phyloP scores from a whole-genome alignment of 2,329 filamentous ascomycete genomes.

The Alternaria consortialis region DNA sequence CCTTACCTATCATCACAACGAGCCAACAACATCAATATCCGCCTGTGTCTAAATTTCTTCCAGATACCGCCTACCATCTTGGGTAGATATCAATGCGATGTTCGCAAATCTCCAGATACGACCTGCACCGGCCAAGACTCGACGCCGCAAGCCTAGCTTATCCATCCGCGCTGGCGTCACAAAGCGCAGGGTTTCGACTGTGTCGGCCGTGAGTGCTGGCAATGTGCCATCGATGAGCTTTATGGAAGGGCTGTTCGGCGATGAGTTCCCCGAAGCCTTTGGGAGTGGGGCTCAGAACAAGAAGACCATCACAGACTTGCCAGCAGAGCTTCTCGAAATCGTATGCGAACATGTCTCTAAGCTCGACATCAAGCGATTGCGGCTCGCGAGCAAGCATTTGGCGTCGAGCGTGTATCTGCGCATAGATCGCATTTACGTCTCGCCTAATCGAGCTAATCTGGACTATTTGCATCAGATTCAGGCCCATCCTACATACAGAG shows the following conservation, averaged over 20 bases:
- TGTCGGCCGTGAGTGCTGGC: conserved; percentile 22
- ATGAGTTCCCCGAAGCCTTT: conserved; percentile 37
- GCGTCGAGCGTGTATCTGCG: conserved; percentile 35
- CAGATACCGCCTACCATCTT: not conserved
- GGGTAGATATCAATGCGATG: conserved; percentile 10
- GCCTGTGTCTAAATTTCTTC: not conserved
- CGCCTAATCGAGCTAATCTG: conserved; percentile 53
- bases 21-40: not conserved
- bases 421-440: conserved; percentile 53
- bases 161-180: conserved; percentile 31
- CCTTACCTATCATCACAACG: not conserved
- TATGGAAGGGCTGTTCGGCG: conserved; percentile 36
- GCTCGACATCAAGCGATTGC: conserved; percentile 33
- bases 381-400: conserved; percentile 27
- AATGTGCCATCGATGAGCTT: conserved; percentile 37
- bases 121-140: conserved; percentile 30
- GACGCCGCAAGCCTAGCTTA: conserved; percentile 34
- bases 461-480: conserved; percentile 51
- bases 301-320: conserved; percentile 31
- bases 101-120: conserved; percentile 31
- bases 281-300: conserved; percentile 19
- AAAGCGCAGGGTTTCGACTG: conserved; percentile 32
- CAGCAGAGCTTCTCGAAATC: conserved; percentile 28
- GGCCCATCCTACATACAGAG: conserved; percentile 46
- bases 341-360: conserved; percentile 27